phyloP scores from a whole-genome alignment of 179 eudicot species.

The Spinacia oleracea region DNA sequence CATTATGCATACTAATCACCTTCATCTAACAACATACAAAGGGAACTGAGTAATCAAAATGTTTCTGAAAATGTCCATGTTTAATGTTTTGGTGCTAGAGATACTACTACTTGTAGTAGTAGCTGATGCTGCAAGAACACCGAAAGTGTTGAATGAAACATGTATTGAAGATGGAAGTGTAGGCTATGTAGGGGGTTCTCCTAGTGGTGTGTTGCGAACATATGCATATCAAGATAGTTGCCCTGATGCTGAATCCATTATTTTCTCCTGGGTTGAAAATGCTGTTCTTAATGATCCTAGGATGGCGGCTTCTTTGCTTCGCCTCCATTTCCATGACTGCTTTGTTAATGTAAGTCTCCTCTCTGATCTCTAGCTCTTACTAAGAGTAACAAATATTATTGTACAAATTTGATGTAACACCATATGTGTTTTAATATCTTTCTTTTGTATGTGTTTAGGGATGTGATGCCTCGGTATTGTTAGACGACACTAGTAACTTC shows the following conservation, averaged over 20 bases:
- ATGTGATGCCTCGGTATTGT: slow-evolving; percentile 74
- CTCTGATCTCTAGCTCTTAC: too few species aligned
- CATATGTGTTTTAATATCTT: background rate
- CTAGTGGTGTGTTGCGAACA: slow-evolving; percentile 24
- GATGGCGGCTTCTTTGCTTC: slow-evolving; percentile 83
- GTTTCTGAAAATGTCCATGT: slow-evolving; percentile 5
- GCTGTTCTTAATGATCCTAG: slow-evolving; percentile 66
- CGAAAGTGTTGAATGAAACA: slow-evolving; percentile 28
- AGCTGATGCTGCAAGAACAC: slow-evolving; percentile 21
- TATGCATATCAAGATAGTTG: slow-evolving; percentile 54
- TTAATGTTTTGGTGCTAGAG: slow-evolving; percentile 14
- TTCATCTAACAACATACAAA: background rate
- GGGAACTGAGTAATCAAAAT: background rate
- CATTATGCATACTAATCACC: background rate
- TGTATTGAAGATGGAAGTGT: slow-evolving; percentile 38
- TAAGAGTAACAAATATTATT: slow-evolving; percentile 2
- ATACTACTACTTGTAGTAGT: slow-evolving; percentile 15
- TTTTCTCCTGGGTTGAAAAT: slow-evolving; percentile 58
- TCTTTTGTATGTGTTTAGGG: slow-evolving; percentile 44
- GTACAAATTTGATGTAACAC: background rate
- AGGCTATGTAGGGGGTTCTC: background rate
- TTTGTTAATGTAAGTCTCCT: slow-evolving; percentile 75
- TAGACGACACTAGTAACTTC: slow-evolving; percentile 48
- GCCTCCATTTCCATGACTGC: slow-evolving; percentile 88
- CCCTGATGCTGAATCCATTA: slow-evolving; percentile 63